Percentiles rank a stretch among this genome's conserved stretches.
Evolutionary conservation across 1,284 basidiomycete genomes (phyloP).

Genomic region (Ceratobasidium papillatum): DNA sequence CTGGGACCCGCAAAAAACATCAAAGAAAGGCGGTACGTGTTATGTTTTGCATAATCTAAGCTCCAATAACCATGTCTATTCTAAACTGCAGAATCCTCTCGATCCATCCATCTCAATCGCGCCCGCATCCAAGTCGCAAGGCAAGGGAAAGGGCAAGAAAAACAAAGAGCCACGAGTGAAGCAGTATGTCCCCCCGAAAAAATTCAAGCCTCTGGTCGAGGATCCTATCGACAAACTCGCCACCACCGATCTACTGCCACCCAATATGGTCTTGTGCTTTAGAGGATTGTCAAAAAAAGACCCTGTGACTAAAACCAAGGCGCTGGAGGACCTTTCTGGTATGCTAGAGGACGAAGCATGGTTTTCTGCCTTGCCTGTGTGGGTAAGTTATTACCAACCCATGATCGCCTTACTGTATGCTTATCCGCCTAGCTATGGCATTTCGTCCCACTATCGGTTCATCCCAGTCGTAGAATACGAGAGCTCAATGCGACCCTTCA

Average conservation of each 20-base stretch:
- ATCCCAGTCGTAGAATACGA: constrained; percentile 82
- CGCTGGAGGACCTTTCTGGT: constrained; percentile 80
- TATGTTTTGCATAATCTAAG: not conserved
- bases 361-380: constrained; percentile 74
- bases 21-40: constrained; percentile 65
- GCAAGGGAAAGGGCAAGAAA: constrained; percentile 66
- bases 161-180: constrained; percentile 64
- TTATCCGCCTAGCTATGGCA: constrained; percentile 76
- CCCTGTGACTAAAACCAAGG: constrained; percentile 83
- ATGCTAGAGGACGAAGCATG: constrained; percentile 55
- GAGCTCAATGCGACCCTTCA: constrained; percentile 76
- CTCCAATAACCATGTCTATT: constrained; percentile 36
- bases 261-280: constrained; percentile 86
- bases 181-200: constrained; percentile 84
- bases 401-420: not conserved
- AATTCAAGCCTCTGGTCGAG: constrained; percentile 82
- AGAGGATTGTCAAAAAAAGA: constrained; percentile 92
- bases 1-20: constrained; percentile 87
- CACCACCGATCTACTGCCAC: constrained; percentile 75
- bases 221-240: constrained; percentile 94
- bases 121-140: constrained; percentile 52
- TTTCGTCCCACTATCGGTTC: constrained; percentile 80
- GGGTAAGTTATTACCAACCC: constrained; percentile 66
- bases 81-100: not conserved
- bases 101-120: constrained; percentile 39